Evolutionary conservation across 345 rosid species (phyloP), one percentile per base, ranked within the genome.

Genomic region (Pugionium cornutum): DNA sequence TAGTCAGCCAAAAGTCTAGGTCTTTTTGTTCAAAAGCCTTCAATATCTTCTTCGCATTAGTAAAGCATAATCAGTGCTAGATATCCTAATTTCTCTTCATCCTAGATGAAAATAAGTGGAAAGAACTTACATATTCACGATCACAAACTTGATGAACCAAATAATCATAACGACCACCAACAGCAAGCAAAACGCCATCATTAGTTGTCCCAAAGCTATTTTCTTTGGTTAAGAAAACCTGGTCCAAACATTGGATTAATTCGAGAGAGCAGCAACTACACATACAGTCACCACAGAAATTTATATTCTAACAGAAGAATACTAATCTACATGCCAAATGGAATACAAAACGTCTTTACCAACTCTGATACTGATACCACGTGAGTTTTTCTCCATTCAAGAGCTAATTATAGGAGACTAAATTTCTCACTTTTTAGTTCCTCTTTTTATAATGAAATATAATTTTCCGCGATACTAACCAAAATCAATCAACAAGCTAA

Each of bases 91-190:
- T n/a, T 39, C 26, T 46, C 46, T 53, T 34, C 45, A 45, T 53
- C 33, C 44, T 44, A 45, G 59, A 41, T 67, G 60, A 68, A 77
- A 66, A 26, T 57, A 62, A 18, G 66, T 69, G 18, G 39, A 58
- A 68, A 70, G 60, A 66, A 72, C 92, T 53, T 66, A 73, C 77
- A 60, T 59, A 70, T 76, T 84, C 91, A 57, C 48, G 83, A 70
- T 78, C 86, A 81, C 91, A 87, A 80, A 81, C 80, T 69, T 83
- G 94, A 63, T 78, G 89, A 76, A 89, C 84, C 81, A 92, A 79
- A 79, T 80, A 76, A 62, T 92, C 91, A 77, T 92, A 92, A 71
- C 98, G 90, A 58, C 98, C 98, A 55, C 98, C 98, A 71, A 83
- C 75, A 70, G 97, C 98, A 69, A 92, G 91, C 78, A 89, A 77